phyloP scores from a whole-genome alignment of 805 yeast genomes.

The Wickerhamiella allomyrinae region DNA sequence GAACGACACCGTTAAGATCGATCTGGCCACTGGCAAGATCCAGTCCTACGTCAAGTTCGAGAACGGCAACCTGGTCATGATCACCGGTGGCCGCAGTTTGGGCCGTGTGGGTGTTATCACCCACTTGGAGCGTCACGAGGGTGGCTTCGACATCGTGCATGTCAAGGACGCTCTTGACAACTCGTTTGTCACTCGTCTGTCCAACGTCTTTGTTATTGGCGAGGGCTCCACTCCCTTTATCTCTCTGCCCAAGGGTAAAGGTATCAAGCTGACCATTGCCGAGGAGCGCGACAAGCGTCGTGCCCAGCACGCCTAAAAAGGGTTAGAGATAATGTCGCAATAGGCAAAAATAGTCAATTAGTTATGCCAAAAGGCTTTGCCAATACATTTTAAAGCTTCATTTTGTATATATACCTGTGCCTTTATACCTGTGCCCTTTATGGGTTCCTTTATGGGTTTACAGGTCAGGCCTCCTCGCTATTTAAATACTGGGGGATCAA shows the following conservation, averaged over 20 bases:
- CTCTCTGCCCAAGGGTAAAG: conserved; percentile 97
- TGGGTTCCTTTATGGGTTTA: conserved; percentile 10
- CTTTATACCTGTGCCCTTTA: not conserved
- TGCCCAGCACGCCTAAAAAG: conserved; percentile 39
- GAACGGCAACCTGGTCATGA: conserved; percentile 82
- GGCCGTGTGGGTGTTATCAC: conserved; percentile 93
- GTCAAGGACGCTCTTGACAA: conserved; percentile 89
- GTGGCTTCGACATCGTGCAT: conserved; percentile 96
- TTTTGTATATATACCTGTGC: too few species aligned
- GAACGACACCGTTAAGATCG: conserved; percentile 96
- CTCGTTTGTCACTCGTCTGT: conserved; percentile 88
- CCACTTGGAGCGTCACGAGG: conserved; percentile 96
- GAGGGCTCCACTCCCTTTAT: conserved; percentile 90
- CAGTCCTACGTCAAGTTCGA: conserved; percentile 81
- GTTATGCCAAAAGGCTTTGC: conserved; percentile 1
- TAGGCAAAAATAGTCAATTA: conserved; percentile 1
- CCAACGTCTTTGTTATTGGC: conserved; percentile 89
- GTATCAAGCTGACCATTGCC: conserved; percentile 88
- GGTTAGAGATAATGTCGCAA: not conserved
- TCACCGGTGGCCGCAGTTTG: conserved; percentile 97
- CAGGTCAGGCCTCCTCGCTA: too few species aligned
- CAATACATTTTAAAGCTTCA: too few species aligned
- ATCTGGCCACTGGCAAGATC: conserved; percentile 91
- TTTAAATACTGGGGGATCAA: conserved; percentile 20
- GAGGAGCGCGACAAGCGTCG: conserved; percentile 99